Base-by-base conservation (phyloP, 2,329 filamentous ascomycete species). In the Penicillium sclerotiorum region DNA sequence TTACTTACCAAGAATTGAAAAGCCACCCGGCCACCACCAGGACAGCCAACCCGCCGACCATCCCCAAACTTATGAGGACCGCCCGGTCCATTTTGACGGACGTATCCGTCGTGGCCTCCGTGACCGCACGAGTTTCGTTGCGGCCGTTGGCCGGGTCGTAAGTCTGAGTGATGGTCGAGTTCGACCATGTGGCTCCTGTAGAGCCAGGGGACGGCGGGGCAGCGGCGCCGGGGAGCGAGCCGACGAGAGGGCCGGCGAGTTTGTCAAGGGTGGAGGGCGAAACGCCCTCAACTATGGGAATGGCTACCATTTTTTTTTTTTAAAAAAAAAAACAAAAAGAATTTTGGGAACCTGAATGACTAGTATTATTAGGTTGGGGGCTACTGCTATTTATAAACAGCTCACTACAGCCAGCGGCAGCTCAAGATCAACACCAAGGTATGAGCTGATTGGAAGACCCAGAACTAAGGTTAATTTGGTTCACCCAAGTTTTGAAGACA, bases 371-470 rank as follows among this genome's bases (percentile, higher is more conserved):
- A 43, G 40, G 25, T 32, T 28, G 11, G 40, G 13, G 40, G 40
- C 25, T 25, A 21, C 30, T 32, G 17, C n/a, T 43, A 43, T 17
- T 21, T 43, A 43, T 32, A 30, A 30, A 43, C 27, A 32, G 6
- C 27, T 21, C 27, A 32, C 15, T 43, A 43, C 40, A 28, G 40
- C 15, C 27, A 25, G 40, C 17, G 40, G n/a, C 27, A 18, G 18
- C 21, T 17, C 21, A 32, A 43, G 40, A 43, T 43, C 40, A 43
- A 43, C 40, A 30, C 9, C 40, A 30, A 43, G 40, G 12, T 30
- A 32, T 38, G 18, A 38, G 15, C 36, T 38, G 18, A 38, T 38
- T 38, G 36, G 36, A 38, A 18, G 36, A 38, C 36, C 36, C 36
- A 28, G 18, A 38, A 38, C 21, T 21, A 21, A 38, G n/a, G 36